A percentile compares a stretch with the other conserved stretches of the same genome.
Conservation (phyloP, 2,329 filamentous ascomycete genomes). For the Talaromyces sp. region DNA sequence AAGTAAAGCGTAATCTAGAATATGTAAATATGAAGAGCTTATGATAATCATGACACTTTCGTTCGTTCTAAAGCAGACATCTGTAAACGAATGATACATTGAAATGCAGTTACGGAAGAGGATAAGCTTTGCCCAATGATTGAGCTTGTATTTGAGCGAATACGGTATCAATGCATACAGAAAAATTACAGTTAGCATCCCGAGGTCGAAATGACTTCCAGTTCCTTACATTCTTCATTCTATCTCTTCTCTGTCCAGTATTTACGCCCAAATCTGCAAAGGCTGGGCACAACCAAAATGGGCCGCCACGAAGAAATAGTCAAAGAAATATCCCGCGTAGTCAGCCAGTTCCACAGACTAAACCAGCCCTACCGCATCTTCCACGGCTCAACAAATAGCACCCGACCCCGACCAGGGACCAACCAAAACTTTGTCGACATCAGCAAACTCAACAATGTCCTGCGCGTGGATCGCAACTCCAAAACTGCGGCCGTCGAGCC, state of each 20-base stretch:
- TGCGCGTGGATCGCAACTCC: slow-evolving; percentile 35
- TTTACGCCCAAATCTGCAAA: background rate
- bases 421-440: slow-evolving; percentile 25
- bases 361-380: slow-evolving; percentile 66
- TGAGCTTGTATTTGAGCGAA: background rate
- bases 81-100: background rate
- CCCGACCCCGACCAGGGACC: slow-evolving; percentile 49
- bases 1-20: background rate
- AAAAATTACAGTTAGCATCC: slow-evolving; percentile 8
- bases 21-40: background rate
- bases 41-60: background rate
- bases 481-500: slow-evolving; percentile 64
- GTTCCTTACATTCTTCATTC: background rate
- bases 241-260: background rate
- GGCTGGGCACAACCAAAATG: background rate
- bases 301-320: slow-evolving; percentile 17
- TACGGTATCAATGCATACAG: background rate
- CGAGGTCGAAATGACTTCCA: background rate
- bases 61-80: background rate
- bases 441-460: slow-evolving; percentile 23
- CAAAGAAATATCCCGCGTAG: slow-evolving; percentile 16
- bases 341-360: slow-evolving; percentile 40
- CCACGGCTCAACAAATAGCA: slow-evolving; percentile 74
- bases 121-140: background rate
- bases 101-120: background rate